These are phyloP conservation scores for Melaleuca alternifolia DNA, from an alignment of 345 rosid genomes.

Conservation along the genomic window DNA sequence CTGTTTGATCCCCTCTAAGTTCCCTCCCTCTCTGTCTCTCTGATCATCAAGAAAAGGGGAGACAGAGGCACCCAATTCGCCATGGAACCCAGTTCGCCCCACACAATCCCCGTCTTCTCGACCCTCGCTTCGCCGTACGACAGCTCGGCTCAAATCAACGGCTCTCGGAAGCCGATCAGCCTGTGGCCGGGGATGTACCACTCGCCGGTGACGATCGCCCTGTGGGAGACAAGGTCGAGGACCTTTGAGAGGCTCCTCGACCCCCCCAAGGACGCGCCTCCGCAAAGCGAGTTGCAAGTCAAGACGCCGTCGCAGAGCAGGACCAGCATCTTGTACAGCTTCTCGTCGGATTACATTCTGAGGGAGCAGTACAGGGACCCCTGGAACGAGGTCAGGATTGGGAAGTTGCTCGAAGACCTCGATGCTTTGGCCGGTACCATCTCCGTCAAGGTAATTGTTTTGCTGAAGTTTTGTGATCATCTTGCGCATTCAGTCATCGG, in stretches of 20 bases:
- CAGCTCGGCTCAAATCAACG: not conserved
- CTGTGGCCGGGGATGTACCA: constrained; percentile 93
- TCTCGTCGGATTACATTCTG: constrained; percentile 55
- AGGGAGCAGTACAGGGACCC: constrained; percentile 87
- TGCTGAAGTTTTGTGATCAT: not conserved
- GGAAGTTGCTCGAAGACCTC: constrained; percentile 82
- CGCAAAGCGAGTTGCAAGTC: constrained; percentile 58
- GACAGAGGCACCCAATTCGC: not conserved
- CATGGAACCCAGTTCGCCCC: constrained; percentile 20
- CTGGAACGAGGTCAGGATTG: constrained; percentile 85
- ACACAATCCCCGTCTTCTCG: constrained; percentile 49
- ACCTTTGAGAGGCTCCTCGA: constrained; percentile 66
- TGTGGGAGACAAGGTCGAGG: constrained; percentile 74
- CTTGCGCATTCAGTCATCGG: not conserved
- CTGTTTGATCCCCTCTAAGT: not conserved
- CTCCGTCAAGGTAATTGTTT: constrained; percentile 59
- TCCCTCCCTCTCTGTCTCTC: not conserved
- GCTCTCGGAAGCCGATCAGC: constrained; percentile 49
- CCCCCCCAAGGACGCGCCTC: constrained; percentile 78
- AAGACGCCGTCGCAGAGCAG: constrained; percentile 59
- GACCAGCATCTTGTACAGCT: constrained; percentile 50
- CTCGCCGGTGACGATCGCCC: constrained; percentile 66
- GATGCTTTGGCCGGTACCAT: constrained; percentile 91
- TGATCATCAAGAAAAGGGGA: not conserved
- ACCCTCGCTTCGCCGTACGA: constrained; percentile 50